Evolutionary conservation across 2,329 filamentous ascomycete genomes (phyloP).

Genomic region (Orbilia brochopaga): DNA sequence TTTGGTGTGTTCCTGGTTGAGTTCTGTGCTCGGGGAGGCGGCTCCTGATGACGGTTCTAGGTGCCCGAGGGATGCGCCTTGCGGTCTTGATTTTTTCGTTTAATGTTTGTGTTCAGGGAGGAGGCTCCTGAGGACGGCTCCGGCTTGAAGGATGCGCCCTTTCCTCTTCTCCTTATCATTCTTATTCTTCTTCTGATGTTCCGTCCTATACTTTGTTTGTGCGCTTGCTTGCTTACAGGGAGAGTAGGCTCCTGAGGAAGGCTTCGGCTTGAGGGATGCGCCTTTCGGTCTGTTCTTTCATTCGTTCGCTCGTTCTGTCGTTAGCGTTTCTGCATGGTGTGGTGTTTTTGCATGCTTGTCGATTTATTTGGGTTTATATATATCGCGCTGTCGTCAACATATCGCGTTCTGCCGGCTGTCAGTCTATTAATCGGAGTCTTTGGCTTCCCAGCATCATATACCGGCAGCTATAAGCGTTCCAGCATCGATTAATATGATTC

Average conservation of each 20-base stretch:
- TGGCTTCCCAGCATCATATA: too few relatives aligned
- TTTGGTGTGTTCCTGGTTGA: neutral
- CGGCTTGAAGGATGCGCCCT: neutral
- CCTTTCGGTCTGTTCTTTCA: neutral
- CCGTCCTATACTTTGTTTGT: neutral
- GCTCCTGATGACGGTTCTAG: neutral
- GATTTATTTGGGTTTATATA: neutral
- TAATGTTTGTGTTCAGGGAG: neutral
- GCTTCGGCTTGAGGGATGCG: neutral
- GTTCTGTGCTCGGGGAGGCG: neutral
- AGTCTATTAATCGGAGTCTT: neutral
- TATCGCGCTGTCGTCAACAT: neutral
- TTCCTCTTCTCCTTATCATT: neutral
- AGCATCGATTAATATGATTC: too few relatives aligned
- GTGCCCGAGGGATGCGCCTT: neutral
- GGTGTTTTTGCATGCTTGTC: neutral
- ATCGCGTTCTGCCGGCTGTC: neutral
- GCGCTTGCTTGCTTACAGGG: neutral
- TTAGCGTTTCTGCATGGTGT: neutral
- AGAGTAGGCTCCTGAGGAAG: constrained; percentile 2
- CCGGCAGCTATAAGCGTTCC: too few relatives aligned
- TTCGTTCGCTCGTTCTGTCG: neutral
- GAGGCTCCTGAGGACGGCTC: neutral
- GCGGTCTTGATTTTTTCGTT: neutral
- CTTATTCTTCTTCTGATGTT: neutral